Evolutionary conservation across 2,329 filamentous ascomycete species (phyloP), one percentile per base, ranked within the genome.

Genomic region (Cladophialophora yegresii): DNA sequence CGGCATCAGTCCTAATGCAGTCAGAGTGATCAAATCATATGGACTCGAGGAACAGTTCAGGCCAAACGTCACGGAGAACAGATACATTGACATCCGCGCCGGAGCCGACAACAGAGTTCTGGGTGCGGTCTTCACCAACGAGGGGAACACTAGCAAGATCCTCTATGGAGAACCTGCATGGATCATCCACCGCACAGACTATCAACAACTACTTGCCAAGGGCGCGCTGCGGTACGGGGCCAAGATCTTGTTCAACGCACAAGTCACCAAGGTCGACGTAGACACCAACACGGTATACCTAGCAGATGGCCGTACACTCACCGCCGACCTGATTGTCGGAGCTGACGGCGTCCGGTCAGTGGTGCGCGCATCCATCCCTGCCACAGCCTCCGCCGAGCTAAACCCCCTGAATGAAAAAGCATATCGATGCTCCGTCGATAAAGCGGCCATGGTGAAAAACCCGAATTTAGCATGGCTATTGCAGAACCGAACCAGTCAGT

Each of bases 401-500:
- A 61, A 54, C 9, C 49, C 49, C 22, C 43, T 53, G 9, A 13
- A 47, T 32, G 58, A 61, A 30, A 54, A 61, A 26, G 58, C 58
- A 16, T 61, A 54, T 28, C 58, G 58, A 6, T 61, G 58, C 36
- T 33, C 49, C 2, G 58, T 61, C 49, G 58, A 61, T 49, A 61
- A 61, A n/a, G 33, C 36, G 16, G 12, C 23, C 23, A 61, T 61
- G 58, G 36, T 10, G 12, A 23, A 40, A 3, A 54, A 61, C 26
- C 58, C 58, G 20, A 61, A 54, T 23, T 49, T 61, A 3, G 36
- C 10, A 12, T 61, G 58, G 58, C 50, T 61, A 20, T 47, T 61
- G 33, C n/a, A 47, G 26, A 30, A 30, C n/a, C 49, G 49, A 16
- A 45, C 32, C 12, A 61, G 58, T 33, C 50, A 54, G 36, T 32